Conservation (phyloP, 176 grass and related monocot genomes). For the Poa pratensis region DNA sequence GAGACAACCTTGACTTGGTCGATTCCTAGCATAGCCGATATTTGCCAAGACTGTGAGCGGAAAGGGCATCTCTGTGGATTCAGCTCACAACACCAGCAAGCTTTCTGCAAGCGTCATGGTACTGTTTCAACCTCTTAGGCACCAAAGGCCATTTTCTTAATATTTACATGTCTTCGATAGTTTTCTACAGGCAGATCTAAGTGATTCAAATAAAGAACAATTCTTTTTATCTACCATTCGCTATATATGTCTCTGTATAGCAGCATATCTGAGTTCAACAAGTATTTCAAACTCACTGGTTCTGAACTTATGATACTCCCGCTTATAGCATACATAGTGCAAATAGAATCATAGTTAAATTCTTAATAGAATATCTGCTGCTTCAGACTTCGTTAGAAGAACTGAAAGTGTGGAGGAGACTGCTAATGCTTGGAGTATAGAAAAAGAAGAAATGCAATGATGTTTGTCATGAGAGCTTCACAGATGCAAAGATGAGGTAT, state of each 20-base stretch:
- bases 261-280: not conserved
- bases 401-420: not conserved
- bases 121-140: slow-evolving; percentile 12
- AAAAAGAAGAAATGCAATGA: not conserved
- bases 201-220: not conserved
- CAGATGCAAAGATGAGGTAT: not conserved
- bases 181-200: not conserved
- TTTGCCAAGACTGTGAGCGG: slow-evolving; percentile 16
- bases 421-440: not conserved
- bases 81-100: not conserved
- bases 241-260: not conserved
- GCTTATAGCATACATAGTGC: not conserved
- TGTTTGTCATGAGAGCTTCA: slow-evolving; percentile 21
- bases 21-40: slow-evolving; percentile 8
- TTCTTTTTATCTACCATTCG: not conserved
- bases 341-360: not conserved
- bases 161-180: not conserved
- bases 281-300: not conserved
- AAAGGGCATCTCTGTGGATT: slow-evolving; percentile 39
- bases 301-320: not conserved
- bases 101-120: slow-evolving; percentile 49
- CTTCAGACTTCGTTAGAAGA: not conserved
- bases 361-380: not conserved
- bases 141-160: not conserved
- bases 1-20: slow-evolving; percentile 32